These are phyloP conservation scores for Aspergillus chevalieri DNA, from an alignment of 2,329 filamentous ascomycete species.

Conservation along the genomic window DNA sequence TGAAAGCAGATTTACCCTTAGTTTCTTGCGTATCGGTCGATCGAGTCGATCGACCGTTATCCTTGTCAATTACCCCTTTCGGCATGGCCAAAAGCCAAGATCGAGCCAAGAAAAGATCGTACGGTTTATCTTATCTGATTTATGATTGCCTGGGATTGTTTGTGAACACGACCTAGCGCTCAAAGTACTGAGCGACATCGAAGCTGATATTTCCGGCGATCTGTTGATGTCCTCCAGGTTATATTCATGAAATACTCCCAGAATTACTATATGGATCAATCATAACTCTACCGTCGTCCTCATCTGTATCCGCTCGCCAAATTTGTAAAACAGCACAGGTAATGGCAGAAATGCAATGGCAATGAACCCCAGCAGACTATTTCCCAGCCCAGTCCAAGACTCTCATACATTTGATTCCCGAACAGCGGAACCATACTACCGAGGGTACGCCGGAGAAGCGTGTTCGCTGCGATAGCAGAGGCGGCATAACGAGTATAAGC, in stretches of 20 bases:
- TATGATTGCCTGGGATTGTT: constrained; percentile 7
- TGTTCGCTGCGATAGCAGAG: constrained; percentile 42
- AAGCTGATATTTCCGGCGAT: too few species aligned
- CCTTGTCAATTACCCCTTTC: too few species aligned
- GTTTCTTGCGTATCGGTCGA: too few species aligned
- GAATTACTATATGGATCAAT: neutral
- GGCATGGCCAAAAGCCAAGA: too few species aligned
- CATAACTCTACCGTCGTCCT: neutral
- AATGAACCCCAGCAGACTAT: constrained; percentile 34
- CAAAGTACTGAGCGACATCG: too few species aligned
- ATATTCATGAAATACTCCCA: neutral
- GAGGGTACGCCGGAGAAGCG: constrained; percentile 39
- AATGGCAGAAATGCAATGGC: neutral
- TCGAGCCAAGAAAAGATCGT: too few species aligned
- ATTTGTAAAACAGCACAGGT: neutral
- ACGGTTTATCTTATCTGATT: too few species aligned
- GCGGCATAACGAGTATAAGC: constrained; percentile 42
- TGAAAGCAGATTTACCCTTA: too few species aligned
- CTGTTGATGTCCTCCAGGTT: too few species aligned
- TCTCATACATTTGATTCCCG: constrained; percentile 33
- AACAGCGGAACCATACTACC: constrained; percentile 47
- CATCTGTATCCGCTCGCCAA: neutral
- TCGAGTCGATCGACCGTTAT: too few species aligned
- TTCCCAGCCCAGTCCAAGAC: constrained; percentile 30
- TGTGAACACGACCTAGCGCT: too few species aligned